These are phyloP conservation scores for Ichthyophthirius multifiliis DNA, from an alignment of 169 alveolate genomes.

Conservation along the genomic window DNA sequence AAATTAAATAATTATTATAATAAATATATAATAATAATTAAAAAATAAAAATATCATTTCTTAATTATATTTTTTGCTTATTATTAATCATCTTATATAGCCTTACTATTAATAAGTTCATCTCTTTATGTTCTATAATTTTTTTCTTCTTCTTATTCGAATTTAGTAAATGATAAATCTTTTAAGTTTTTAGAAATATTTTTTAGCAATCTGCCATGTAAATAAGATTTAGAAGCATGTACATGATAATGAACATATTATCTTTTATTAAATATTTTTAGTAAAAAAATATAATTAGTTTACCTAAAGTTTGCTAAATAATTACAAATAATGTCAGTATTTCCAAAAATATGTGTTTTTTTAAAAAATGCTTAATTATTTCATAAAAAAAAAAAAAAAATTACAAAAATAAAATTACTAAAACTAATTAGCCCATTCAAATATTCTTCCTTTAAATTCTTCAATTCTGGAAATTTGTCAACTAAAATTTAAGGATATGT, in stretches of 20 bases:
- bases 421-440: neutral
- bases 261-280: neutral
- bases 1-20: no score
- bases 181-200: neutral
- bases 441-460: neutral
- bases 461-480: neutral
- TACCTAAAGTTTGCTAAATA: slow-evolving; percentile 4
- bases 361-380: neutral
- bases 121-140: slow-evolving; percentile 7
- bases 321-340: neutral
- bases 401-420: neutral
- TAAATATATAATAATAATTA: no score
- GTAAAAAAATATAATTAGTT: no score
- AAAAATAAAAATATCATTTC: no score
- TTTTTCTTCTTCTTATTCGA: slow-evolving; percentile 18
- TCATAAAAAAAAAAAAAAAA: neutral
- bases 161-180: neutral
- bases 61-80: no score
- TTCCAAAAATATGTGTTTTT: neutral
- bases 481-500: neutral
- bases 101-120: neutral
- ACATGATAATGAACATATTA: slow-evolving; percentile 14
- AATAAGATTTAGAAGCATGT: slow-evolving; percentile 13
- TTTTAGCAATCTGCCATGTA: slow-evolving; percentile 8
- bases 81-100: slow-evolving; percentile 1